These are phyloP conservation scores for Trametes cingulata DNA, from an alignment of 768 basidiomycete species.

Conservation along the genomic window DNA sequence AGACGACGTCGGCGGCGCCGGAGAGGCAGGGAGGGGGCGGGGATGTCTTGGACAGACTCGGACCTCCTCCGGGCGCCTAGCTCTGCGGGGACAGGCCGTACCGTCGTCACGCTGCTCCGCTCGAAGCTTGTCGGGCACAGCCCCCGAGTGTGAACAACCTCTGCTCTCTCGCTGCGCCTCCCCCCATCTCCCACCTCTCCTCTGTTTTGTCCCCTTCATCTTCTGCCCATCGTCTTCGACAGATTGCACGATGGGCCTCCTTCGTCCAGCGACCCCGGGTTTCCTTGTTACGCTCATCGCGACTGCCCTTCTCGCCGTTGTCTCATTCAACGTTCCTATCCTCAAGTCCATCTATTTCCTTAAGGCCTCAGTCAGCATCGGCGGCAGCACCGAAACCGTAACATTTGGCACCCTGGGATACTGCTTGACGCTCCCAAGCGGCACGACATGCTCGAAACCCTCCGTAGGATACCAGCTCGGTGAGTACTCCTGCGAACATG, in stretches of 20 bases:
- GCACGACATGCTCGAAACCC: constrained; percentile 74
- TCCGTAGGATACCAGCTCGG: constrained; percentile 87
- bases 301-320: constrained; percentile 76
- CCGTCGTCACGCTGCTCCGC: constrained; percentile 13
- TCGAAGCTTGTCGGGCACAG: neutral
- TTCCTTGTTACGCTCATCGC: constrained; percentile 82
- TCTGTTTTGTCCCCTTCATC: neutral
- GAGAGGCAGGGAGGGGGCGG: too few relatives aligned
- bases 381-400: constrained; percentile 56
- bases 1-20: neutral
- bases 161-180: neutral
- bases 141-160: neutral
- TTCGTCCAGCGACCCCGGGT: constrained; percentile 89
- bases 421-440: constrained; percentile 60
- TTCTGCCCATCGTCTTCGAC: constrained; percentile 3
- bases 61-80: neutral
- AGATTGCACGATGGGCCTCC: constrained; percentile 48
- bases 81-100: neutral
- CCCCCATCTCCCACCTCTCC: neutral
- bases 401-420: constrained; percentile 92
- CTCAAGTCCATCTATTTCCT: constrained; percentile 91
- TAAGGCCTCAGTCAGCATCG: constrained; percentile 59
- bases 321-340: constrained; percentile 88
- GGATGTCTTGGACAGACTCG: too few relatives aligned
- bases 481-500: constrained; percentile 39